Percentiles rank a stretch among this genome's conserved stretches.
These are phyloP conservation scores for Ettlia oleoabundans DNA, from an alignment of 139 green algal genomes.

Conservation along the genomic window DNA sequence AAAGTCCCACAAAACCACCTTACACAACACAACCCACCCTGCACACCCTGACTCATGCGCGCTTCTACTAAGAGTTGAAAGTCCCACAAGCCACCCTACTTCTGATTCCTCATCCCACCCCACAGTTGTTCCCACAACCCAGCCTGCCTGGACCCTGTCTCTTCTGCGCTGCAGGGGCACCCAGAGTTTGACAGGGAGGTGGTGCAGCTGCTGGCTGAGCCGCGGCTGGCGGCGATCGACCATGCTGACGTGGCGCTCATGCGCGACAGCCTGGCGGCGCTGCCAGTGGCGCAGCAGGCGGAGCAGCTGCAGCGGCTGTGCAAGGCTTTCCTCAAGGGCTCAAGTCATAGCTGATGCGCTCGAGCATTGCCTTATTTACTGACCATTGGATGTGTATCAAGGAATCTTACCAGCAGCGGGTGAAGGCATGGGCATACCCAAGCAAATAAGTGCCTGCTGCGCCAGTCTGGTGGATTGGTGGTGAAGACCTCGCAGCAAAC, in stretches of 20 bases:
- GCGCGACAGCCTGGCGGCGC: background rate
- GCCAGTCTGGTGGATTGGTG: too few species aligned
- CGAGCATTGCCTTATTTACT: too few species aligned
- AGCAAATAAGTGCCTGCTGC: too few species aligned
- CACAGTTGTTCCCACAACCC: background rate
- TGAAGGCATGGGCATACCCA: too few species aligned
- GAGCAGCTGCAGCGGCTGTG: conserved; percentile 6
- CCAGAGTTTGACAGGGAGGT: conserved; percentile 32
- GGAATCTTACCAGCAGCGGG: too few species aligned
- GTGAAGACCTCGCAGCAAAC: too few species aligned
- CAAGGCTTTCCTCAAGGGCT: conserved; percentile 21
- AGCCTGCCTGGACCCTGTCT: background rate
- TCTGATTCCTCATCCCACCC: background rate
- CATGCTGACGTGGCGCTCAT: conserved; percentile 12
- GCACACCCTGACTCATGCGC: background rate
- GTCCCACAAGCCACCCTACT: too few species aligned
- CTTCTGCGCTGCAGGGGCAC: background rate
- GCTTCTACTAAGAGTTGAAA: too few species aligned
- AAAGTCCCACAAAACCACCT: background rate
- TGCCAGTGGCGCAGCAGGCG: background rate
- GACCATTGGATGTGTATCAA: too few species aligned
- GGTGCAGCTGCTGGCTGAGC: conserved; percentile 1
- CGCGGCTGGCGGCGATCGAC: background rate
- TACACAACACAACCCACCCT: background rate
- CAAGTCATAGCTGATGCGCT: background rate